A percentile compares a stretch with the other conserved stretches of the same genome.
These are phyloP conservation scores for Fomes fomentarius DNA, from an alignment of 1,284 basidiomycete genomes.

Conservation along the genomic window DNA sequence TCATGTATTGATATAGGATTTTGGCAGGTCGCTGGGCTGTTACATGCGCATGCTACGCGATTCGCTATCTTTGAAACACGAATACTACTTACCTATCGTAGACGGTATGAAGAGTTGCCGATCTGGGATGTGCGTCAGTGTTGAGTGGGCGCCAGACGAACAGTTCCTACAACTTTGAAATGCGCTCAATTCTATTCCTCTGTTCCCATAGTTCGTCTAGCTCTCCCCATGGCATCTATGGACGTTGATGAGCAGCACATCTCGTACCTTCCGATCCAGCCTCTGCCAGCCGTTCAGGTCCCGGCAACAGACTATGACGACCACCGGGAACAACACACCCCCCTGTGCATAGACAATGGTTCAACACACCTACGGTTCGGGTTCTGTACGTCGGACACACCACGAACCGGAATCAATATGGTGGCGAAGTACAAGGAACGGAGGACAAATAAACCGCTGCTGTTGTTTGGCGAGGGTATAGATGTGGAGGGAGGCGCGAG, in stretches of 20 bases:
- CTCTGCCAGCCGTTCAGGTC: constrained; percentile 28
- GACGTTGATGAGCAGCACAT: constrained; percentile 28
- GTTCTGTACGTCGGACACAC: constrained; percentile 65
- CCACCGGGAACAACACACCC: constrained; percentile 48
- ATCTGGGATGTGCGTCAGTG: no score
- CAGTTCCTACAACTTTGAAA: no score
- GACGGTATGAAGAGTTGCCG: no score
- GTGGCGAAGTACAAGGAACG: constrained; percentile 89
- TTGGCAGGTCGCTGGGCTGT: no score
- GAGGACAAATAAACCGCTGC: constrained; percentile 75
- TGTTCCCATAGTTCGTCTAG: no score
- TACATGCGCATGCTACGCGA: no score
- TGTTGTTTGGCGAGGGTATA: constrained; percentile 85
- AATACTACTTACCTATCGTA: no score
- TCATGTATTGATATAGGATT: no score
- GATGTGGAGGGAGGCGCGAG: constrained; percentile 85
- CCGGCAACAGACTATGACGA: constrained; percentile 33
- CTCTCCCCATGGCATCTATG: constrained; percentile 12
- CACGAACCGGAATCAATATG: constrained; percentile 67
- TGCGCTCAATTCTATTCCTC: no score
- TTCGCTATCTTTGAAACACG: no score
- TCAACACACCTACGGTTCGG: constrained; percentile 88
- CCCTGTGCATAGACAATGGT: constrained; percentile 94
- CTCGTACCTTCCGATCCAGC: constrained; percentile 29
- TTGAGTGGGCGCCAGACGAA: constrained; percentile 13